Evolutionary conservation across 176 grass and related monocot genomes (phyloP).

Genomic region (Coix lacrymajobi): DNA sequence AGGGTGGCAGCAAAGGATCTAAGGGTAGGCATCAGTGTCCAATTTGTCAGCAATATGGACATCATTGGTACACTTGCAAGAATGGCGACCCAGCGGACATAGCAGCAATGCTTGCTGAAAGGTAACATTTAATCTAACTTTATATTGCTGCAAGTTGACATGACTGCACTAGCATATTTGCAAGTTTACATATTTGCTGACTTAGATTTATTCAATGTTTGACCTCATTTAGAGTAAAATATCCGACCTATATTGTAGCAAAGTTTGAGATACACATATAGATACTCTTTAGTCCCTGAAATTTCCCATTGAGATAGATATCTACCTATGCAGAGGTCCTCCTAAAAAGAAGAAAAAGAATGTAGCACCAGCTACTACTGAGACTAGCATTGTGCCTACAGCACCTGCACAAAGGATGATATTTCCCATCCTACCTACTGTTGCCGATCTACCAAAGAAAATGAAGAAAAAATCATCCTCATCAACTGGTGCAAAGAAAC

Average conservation of each 20-base stretch:
- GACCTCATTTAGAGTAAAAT: too few relatives aligned
- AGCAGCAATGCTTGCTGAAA: background rate
- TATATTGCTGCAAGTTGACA: too few relatives aligned
- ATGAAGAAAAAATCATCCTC: background rate
- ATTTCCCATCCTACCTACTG: background rate
- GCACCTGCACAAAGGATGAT: background rate
- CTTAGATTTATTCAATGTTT: too few relatives aligned
- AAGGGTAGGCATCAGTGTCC: background rate
- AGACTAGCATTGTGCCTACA: background rate
- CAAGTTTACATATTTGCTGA: too few relatives aligned
- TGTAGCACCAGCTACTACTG: background rate
- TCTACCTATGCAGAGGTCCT: background rate
- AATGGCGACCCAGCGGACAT: background rate
- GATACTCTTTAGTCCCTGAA: too few relatives aligned
- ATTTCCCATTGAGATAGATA: too few relatives aligned
- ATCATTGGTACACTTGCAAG: background rate
- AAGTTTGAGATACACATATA: too few relatives aligned
- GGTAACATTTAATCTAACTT: background rate
- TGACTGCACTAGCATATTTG: too few relatives aligned
- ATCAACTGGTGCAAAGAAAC: background rate
- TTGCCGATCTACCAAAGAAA: background rate
- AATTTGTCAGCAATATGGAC: background rate
- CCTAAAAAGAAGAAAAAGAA: background rate
- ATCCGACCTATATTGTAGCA: too few relatives aligned
- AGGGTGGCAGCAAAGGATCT: too few relatives aligned